phyloP scores from a whole-genome alignment of 139 green algal genomes.

The Gonium pectorale region DNA sequence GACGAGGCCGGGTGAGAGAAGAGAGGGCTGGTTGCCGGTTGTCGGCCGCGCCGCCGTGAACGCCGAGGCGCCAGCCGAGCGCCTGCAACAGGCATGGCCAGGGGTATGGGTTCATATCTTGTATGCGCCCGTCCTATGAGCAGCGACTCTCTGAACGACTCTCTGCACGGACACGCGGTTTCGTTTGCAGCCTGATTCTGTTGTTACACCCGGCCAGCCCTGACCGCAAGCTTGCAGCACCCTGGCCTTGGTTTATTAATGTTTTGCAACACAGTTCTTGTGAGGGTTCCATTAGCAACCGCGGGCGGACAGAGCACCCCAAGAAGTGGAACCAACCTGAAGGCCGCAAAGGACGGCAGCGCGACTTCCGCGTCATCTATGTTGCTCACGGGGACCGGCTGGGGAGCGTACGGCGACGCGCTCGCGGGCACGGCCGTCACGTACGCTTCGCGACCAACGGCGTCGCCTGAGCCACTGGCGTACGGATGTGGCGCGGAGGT shows the following conservation, averaged over 20 bases:
- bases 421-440: background rate
- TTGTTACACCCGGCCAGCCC: background rate
- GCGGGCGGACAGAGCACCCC: background rate
- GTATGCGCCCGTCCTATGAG: background rate
- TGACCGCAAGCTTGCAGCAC: background rate
- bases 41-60: background rate
- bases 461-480: too few relatives aligned
- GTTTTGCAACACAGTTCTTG: background rate
- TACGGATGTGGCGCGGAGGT: too few relatives aligned
- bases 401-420: background rate
- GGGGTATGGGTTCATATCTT: background rate
- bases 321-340: background rate
- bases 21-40: background rate
- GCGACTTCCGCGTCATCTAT: conserved; percentile 19
- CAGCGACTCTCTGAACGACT: background rate
- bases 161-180: background rate
- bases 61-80: background rate
- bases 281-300: background rate
- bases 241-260: background rate
- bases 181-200: background rate
- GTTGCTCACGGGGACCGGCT: background rate
- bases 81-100: background rate
- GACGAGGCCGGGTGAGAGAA: background rate
- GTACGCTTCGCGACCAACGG: too few relatives aligned
- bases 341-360: conserved; percentile 30